Conservation (phyloP, 1,284 basidiomycete species). For the Calocybe gambosa region DNA sequence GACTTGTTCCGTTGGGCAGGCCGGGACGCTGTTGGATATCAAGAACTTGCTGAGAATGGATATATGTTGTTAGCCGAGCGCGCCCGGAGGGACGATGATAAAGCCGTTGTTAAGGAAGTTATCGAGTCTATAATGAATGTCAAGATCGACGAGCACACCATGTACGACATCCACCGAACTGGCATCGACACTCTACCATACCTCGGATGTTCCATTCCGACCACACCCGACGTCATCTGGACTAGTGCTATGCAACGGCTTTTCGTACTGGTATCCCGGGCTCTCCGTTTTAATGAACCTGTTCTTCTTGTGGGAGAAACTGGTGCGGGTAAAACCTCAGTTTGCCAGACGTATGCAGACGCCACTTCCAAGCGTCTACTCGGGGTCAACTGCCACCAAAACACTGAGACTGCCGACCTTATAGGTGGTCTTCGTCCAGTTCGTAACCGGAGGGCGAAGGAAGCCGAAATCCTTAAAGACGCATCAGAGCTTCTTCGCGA, state of each 20-base stretch:
- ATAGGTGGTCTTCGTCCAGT: conserved; percentile 92
- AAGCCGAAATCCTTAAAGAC: conserved; percentile 42
- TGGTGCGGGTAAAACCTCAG: conserved; percentile 95
- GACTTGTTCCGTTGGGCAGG: conserved; percentile 98
- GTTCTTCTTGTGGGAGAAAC: conserved; percentile 98
- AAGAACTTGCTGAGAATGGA: conserved; percentile 93
- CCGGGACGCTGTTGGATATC: conserved; percentile 82
- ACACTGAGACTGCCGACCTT: conserved; percentile 98
- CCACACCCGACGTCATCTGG: conserved; percentile 68
- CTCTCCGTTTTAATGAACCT: conserved; percentile 88
- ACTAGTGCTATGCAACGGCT: conserved; percentile 90
- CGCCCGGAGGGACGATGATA: conserved; percentile 81
- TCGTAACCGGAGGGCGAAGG: conserved; percentile 63
- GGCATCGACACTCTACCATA: conserved; percentile 37
- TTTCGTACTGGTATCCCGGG: conserved; percentile 79
- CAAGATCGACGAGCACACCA: conserved; percentile 61
- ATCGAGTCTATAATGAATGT: conserved; percentile 91
- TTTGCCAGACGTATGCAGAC: conserved; percentile 86
- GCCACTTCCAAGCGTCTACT: conserved; percentile 61
- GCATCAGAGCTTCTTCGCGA: conserved; percentile 34
- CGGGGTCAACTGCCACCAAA: conserved; percentile 94
- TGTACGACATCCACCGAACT: conserved; percentile 63
- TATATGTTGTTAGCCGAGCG: conserved; percentile 98
- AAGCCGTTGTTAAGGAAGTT: conserved; percentile 84
- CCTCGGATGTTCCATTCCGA: conserved; percentile 54